A percentile compares a stretch with the other conserved stretches of the same genome.
phyloP scores from a whole-genome alignment of 176 grass and related monocot species.

The Eragrostis curvula region DNA sequence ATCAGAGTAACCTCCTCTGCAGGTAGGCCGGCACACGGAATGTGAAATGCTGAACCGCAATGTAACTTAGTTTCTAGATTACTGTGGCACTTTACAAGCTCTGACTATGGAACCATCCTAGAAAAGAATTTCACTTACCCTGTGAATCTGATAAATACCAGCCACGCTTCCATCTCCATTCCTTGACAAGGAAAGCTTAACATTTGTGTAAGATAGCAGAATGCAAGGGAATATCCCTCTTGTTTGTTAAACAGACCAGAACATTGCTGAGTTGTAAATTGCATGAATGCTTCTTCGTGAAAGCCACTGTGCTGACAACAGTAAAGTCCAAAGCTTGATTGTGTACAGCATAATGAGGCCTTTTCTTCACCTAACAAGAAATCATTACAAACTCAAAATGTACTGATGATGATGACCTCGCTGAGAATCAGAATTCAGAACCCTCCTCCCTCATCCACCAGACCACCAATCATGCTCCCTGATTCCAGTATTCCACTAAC shows the following conservation, averaged over 20 bases:
- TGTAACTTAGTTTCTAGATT: conserved; percentile 38
- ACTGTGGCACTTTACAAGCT: conserved; percentile 33
- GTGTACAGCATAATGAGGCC: neutral
- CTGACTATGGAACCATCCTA: conserved; percentile 36
- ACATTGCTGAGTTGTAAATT: neutral
- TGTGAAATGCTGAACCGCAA: conserved; percentile 14
- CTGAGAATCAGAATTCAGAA: conserved; percentile 39
- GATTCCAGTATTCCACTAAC: conserved; percentile 53
- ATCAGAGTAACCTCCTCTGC: conserved; percentile 25
- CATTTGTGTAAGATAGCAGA: conserved; percentile 10
- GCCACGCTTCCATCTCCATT: neutral
- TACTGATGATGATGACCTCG: conserved; percentile 37
- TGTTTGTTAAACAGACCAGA: conserved; percentile 20
- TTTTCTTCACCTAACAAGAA: conserved; percentile 25
- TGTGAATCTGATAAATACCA: conserved; percentile 36
- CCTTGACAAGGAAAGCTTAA: conserved; percentile 11
- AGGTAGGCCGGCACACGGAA: conserved; percentile 20
- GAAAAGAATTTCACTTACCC: conserved; percentile 35
- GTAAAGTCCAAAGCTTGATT: conserved; percentile 14
- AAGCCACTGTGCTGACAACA: conserved; percentile 8
- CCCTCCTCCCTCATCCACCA: neutral
- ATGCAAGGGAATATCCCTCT: conserved; percentile 3
- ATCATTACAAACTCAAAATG: conserved; percentile 11
- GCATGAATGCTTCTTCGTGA: neutral
- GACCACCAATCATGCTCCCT: conserved; percentile 42